A percentile compares a stretch with the other conserved stretches of the same genome.
phyloP scores from a whole-genome alignment of 2,329 filamentous ascomycete species.

The Plectosphaerella sp. region DNA sequence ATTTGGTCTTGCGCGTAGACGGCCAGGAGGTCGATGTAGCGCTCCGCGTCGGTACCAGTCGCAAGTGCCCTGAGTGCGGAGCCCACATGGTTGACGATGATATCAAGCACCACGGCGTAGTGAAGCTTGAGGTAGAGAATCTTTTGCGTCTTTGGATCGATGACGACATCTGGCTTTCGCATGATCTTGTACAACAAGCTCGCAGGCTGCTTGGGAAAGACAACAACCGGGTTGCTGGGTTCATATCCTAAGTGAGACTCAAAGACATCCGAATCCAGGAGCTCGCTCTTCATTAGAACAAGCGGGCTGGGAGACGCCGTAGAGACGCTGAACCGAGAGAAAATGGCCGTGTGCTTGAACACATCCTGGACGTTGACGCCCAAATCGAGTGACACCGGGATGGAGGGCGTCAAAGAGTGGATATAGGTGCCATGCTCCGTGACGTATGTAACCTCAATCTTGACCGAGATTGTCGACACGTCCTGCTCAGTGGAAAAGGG shows the following conservation, averaged over 20 bases:
- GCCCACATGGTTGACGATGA: slow-evolving; percentile 53
- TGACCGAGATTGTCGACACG: slow-evolving; percentile 64
- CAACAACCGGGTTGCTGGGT: slow-evolving; percentile 48
- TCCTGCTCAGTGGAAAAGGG: slow-evolving; percentile 84
- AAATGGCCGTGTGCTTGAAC: slow-evolving; percentile 78
- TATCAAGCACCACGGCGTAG: slow-evolving; percentile 73
- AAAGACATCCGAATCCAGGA: slow-evolving; percentile 68
- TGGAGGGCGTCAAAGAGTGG: slow-evolving; percentile 56
- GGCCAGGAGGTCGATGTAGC: slow-evolving; percentile 43
- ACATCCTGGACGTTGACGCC: slow-evolving; percentile 96
- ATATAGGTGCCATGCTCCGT: slow-evolving; percentile 63
- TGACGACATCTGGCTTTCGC: slow-evolving; percentile 36
- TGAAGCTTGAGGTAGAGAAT: slow-evolving; percentile 65
- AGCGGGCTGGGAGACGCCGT: slow-evolving; percentile 73
- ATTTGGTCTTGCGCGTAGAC: slow-evolving; percentile 39
- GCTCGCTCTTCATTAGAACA: slow-evolving; percentile 64
- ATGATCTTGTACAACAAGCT: slow-evolving; percentile 76
- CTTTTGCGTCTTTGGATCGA: slow-evolving; percentile 30
- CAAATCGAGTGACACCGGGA: slow-evolving; percentile 73
- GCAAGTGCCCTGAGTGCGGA: slow-evolving; percentile 36
- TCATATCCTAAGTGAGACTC: slow-evolving; percentile 56
- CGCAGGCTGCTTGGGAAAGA: slow-evolving; percentile 79
- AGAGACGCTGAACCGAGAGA: slow-evolving; percentile 87
- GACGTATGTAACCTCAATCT: slow-evolving; percentile 71
- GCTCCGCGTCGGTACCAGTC: slow-evolving; percentile 31